These are phyloP conservation scores for Guyanaporus albipodus DNA, from an alignment of 768 basidiomycete species.

Conservation along the genomic window DNA sequence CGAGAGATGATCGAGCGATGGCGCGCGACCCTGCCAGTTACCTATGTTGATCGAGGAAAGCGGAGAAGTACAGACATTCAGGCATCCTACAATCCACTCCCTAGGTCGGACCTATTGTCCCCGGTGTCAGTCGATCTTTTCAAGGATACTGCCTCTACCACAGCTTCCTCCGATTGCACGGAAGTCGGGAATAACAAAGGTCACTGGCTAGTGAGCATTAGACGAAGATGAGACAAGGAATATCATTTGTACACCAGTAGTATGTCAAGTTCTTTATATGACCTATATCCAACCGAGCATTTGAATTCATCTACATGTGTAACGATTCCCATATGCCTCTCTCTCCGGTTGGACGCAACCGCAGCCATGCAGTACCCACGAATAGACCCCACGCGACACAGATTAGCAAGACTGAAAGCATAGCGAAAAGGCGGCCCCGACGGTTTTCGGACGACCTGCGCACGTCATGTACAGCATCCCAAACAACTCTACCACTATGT, in stretches of 20 bases:
- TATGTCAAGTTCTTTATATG: neutral
- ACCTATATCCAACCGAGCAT: too few species aligned
- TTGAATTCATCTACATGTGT: neutral
- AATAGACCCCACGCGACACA: constrained; percentile 60
- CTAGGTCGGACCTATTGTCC: constrained; percentile 11
- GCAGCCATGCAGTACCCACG: constrained; percentile 56
- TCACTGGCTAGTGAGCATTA: constrained; percentile 31
- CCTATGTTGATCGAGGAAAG: constrained; percentile 7
- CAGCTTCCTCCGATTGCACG: constrained; percentile 31
- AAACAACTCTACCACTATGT: neutral
- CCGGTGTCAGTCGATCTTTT: constrained; percentile 23
- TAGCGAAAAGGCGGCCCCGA: constrained; percentile 50
- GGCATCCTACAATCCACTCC: constrained; percentile 1
- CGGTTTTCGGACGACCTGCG: constrained; percentile 34
- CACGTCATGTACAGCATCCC: constrained; percentile 14
- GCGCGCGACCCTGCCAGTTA: constrained; percentile 26
- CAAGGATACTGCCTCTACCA: constrained; percentile 23
- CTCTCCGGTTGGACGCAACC: constrained; percentile 44
- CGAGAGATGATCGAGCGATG: constrained; percentile 31
- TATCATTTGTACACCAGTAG: neutral
- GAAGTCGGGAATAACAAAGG: constrained; percentile 30
- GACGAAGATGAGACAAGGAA: constrained; percentile 12
- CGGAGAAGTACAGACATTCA: constrained; percentile 9
- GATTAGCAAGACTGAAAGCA: constrained; percentile 41
- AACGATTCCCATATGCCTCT: constrained; percentile 12